A percentile compares a stretch with the other conserved stretches of the same genome.
Evolutionary conservation across 2,329 filamentous ascomycete species (phyloP).

Genomic region (Fusarium duplospermum): DNA sequence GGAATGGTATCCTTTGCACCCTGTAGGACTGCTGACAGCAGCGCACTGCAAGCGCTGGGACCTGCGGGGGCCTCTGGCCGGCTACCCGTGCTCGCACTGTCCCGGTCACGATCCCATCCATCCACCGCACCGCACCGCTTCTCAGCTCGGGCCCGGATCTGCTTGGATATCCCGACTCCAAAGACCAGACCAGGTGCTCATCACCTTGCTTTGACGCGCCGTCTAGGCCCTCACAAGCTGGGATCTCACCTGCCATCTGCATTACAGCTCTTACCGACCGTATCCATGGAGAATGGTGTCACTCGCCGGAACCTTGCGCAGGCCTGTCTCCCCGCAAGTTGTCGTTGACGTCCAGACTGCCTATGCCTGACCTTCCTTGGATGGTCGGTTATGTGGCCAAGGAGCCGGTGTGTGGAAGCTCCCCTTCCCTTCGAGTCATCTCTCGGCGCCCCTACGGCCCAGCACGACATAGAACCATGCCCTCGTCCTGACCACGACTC

Average conservation of each 20-base stretch:
- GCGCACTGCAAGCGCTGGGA: constrained; percentile 34
- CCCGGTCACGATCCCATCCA: constrained; percentile 8
- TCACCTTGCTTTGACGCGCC: constrained; percentile 1
- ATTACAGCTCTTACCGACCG: neutral
- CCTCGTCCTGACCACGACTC: neutral
- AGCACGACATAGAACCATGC: constrained; percentile 15
- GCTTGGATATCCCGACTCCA: constrained; percentile 21
- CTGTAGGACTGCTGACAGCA: constrained; percentile 39
- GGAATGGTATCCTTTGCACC: constrained; percentile 2
- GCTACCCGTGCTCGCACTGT: constrained; percentile 16
- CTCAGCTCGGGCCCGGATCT: constrained; percentile 26
- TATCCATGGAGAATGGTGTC: constrained; percentile 1
- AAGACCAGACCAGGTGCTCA: neutral
- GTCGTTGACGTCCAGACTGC: neutral
- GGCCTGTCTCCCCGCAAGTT: neutral
- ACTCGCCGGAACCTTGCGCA: neutral
- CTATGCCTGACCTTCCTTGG: neutral
- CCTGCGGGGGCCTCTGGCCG: constrained; percentile 7
- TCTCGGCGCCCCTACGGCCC: neutral
- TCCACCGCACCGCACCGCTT: neutral
- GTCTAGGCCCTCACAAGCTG: neutral
- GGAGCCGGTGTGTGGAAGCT: neutral
- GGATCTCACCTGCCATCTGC: constrained; percentile 2
- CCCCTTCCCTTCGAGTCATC: constrained; percentile 3
- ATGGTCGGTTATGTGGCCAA: neutral